Conservation (phyloP, 306 rosid species). For the Quercus mongolica region DNA sequence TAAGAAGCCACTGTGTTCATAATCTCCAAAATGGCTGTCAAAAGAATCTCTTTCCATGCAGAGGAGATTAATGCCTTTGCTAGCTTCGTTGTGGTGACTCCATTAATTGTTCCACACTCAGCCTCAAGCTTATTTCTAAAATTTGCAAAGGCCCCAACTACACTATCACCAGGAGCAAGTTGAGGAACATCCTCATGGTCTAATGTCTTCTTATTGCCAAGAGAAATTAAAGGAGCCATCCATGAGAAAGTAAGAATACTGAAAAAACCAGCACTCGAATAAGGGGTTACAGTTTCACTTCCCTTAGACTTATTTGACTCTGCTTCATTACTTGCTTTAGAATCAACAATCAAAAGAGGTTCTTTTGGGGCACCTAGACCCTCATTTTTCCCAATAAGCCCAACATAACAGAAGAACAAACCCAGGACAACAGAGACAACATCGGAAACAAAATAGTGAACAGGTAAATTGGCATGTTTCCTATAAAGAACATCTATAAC, state of each 20-base stretch:
- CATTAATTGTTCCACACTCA: slow-evolving; percentile 19
- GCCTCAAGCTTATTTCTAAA: slow-evolving; percentile 33
- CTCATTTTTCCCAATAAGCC: slow-evolving; percentile 22
- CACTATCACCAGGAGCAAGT: slow-evolving; percentile 34
- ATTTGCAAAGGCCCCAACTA: slow-evolving; percentile 21
- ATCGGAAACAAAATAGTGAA: slow-evolving; percentile 36
- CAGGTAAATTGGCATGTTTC: slow-evolving; percentile 15
- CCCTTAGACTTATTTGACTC: slow-evolving; percentile 19
- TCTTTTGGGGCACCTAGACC: slow-evolving; percentile 24
- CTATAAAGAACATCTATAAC: slow-evolving; percentile 25
- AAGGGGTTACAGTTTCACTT: slow-evolving; percentile 31
- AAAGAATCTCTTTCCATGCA: slow-evolving; percentile 38
- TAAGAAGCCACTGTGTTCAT: slow-evolving; percentile 34
- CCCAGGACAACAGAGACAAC: slow-evolving; percentile 28
- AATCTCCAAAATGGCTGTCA: slow-evolving; percentile 18
- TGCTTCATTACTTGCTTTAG: background rate
- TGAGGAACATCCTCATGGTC: slow-evolving; percentile 62
- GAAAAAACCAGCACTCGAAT: slow-evolving; percentile 43
- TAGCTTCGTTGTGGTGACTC: slow-evolving; percentile 29
- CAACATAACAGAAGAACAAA: slow-evolving; percentile 34
- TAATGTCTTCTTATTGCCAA: slow-evolving; percentile 41
- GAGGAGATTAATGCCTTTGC: slow-evolving; percentile 33
- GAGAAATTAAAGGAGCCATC: slow-evolving; percentile 42
- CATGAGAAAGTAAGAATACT: slow-evolving; percentile 43
- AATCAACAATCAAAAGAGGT: slow-evolving; percentile 38